Percentiles rank a stretch among this genome's conserved stretches.
These are phyloP conservation scores for Malassezia sympodialis DNA, from an alignment of 1,284 basidiomycete genomes.

Conservation along the genomic window DNA sequence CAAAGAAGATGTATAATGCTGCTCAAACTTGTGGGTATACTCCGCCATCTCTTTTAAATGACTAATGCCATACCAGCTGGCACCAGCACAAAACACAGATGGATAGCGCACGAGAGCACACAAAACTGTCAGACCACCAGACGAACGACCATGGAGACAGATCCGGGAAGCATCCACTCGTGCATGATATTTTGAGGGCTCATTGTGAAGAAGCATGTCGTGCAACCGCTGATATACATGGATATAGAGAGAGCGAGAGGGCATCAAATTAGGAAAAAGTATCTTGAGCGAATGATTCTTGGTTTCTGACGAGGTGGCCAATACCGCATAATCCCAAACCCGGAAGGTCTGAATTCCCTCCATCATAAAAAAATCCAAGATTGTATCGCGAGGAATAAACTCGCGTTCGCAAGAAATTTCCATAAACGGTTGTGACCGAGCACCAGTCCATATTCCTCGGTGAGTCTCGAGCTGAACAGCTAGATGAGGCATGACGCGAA, in stretches of 20 bases:
- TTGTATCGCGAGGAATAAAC: conserved; percentile 29
- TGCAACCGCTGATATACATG: conserved; percentile 19
- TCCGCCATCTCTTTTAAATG: conserved; percentile 17
- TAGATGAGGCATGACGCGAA: conserved; percentile 23
- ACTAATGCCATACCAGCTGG: conserved; percentile 22
- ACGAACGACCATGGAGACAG: conserved; percentile 46
- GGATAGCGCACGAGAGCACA: conserved; percentile 49
- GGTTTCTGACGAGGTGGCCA: conserved; percentile 17
- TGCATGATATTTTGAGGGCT: background rate
- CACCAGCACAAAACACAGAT: conserved; percentile 20
- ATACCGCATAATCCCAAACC: conserved; percentile 27
- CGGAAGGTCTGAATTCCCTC: conserved; percentile 28
- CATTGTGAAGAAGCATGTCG: conserved; percentile 12
- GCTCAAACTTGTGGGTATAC: conserved; percentile 62
- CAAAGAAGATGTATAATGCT: conserved; percentile 54
- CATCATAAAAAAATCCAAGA: conserved; percentile 32
- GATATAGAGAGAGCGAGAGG: conserved; percentile 18
- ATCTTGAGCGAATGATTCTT: conserved; percentile 2
- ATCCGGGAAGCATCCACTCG: conserved; percentile 18
- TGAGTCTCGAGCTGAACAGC: conserved; percentile 32
- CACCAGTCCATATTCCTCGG: conserved; percentile 17
- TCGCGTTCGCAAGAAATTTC: background rate
- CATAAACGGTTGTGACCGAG: background rate
- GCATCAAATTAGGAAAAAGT: conserved; percentile 20
- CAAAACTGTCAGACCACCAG: conserved; percentile 58